Evolutionary conservation across 257 asterid species (phyloP).

Genomic region (Penstemon barbatus): DNA sequence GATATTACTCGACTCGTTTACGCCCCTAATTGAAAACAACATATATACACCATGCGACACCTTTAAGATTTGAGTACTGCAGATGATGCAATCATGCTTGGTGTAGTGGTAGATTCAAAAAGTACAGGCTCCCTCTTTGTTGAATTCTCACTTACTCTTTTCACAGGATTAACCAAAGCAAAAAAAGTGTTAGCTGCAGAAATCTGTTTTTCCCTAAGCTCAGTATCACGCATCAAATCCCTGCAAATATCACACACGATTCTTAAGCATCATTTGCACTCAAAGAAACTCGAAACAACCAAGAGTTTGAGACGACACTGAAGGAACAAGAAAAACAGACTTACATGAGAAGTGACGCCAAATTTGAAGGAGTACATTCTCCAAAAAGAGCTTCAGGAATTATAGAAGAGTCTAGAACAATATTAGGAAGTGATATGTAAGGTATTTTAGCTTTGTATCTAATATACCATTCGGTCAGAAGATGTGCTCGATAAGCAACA

Average conservation of each 20-base stretch:
- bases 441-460: constrained; percentile 74
- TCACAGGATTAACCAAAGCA: constrained; percentile 46
- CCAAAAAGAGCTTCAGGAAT: constrained; percentile 89
- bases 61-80: constrained; percentile 46
- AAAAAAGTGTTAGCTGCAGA: constrained; percentile 59
- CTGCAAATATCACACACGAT: constrained; percentile 37
- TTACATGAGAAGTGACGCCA: constrained; percentile 64
- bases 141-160: constrained; percentile 25
- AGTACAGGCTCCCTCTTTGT: constrained; percentile 10
- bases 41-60: background rate
- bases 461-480: constrained; percentile 80
- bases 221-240: constrained; percentile 51
- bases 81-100: constrained; percentile 83
- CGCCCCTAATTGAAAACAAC: too few relatives aligned
- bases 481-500: constrained; percentile 89
- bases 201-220: constrained; percentile 61
- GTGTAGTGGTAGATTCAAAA: constrained; percentile 31
- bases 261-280: background rate
- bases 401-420: constrained; percentile 62
- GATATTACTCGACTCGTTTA: too few relatives aligned
- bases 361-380: constrained; percentile 69
- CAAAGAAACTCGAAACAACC: background rate
- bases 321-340: constrained; percentile 21
- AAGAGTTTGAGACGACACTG: background rate
- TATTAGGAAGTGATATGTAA: constrained; percentile 87